Evolutionary conservation across 306 rosid species (phyloP).

Genomic region (Amphicarpaea edgeworthii): DNA sequence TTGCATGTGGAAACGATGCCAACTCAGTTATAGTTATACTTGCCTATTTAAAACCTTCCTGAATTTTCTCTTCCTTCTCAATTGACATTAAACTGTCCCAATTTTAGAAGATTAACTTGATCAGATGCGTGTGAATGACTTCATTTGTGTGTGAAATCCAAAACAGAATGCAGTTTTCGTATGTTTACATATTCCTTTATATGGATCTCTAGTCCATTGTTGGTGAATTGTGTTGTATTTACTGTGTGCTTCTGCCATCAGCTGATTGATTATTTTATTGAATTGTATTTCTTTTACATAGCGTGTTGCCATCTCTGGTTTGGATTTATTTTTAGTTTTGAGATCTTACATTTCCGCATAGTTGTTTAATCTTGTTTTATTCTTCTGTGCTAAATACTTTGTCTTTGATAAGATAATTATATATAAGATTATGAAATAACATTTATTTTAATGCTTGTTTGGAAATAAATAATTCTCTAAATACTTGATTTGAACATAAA

Average conservation of each 20-base stretch:
- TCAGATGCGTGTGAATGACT: neutral
- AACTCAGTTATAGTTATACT: no score
- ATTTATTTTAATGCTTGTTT: no score
- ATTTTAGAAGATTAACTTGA: neutral
- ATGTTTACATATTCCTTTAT: neutral
- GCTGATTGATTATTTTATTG: constrained; percentile 14
- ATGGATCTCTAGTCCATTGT: neutral
- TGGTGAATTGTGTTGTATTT: neutral
- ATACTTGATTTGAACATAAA: no score
- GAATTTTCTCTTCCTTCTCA: constrained; percentile 3
- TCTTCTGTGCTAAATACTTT: neutral
- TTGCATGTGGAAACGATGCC: no score
- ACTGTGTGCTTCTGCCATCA: constrained; percentile 2
- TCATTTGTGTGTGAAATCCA: neutral
- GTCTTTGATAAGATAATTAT: no score
- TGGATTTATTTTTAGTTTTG: constrained; percentile 30
- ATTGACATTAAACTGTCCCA: neutral
- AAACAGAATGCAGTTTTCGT: constrained; percentile 6
- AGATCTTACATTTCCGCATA: neutral
- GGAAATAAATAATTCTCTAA: no score
- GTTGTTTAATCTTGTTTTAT: constrained; percentile 14
- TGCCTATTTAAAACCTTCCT: constrained; percentile 7
- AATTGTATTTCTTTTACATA: neutral
- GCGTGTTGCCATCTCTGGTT: neutral
- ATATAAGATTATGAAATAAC: no score